A percentile compares a stretch with the other conserved stretches of the same genome.
Evolutionary conservation across 2,329 filamentous ascomycete genomes (phyloP).

Genomic region (Exophiala dermatitidis): DNA sequence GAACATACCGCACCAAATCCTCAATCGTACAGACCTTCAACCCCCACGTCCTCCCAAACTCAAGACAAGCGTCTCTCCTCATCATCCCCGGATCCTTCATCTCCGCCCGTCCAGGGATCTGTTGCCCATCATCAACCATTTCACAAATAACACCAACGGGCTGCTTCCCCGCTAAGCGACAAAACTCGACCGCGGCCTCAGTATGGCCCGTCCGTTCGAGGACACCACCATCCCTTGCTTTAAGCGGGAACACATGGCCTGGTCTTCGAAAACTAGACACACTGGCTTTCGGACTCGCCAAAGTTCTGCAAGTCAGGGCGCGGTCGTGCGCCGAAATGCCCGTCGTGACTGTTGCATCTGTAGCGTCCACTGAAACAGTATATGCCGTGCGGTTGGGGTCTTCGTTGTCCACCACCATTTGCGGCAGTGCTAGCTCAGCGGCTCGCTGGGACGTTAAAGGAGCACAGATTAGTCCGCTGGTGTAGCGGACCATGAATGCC

Average conservation of each 20-base stretch:
- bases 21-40: slow-evolving; percentile 94
- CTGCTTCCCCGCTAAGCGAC: slow-evolving; percentile 71
- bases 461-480: slow-evolving; percentile 82
- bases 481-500: slow-evolving; percentile 91
- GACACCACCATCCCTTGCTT: slow-evolving; percentile 72
- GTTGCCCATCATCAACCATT: slow-evolving; percentile 75
- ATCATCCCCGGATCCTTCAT: slow-evolving; percentile 72
- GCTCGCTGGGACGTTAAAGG: slow-evolving; percentile 67
- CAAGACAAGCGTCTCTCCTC: slow-evolving; percentile 77
- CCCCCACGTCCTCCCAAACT: slow-evolving; percentile 80
- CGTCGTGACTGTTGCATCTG: slow-evolving; percentile 66
- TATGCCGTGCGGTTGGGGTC: slow-evolving; percentile 91
- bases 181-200: slow-evolving; percentile 88
- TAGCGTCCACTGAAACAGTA: slow-evolving; percentile 79
- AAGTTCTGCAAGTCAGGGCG: slow-evolving; percentile 67
- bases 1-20: slow-evolving; percentile 72
- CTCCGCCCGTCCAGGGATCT: slow-evolving; percentile 53
- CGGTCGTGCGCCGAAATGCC: slow-evolving; percentile 88
- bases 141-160: slow-evolving; percentile 78
- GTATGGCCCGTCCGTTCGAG: slow-evolving; percentile 77
- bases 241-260: slow-evolving; percentile 83
- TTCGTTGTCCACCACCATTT: slow-evolving; percentile 68
- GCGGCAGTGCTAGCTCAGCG: slow-evolving; percentile 66
- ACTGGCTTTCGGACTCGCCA: slow-evolving; percentile 59
- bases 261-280: slow-evolving; percentile 66